Evolutionary conservation across 2,329 filamentous ascomycete species (phyloP), one percentile per base, ranked within the genome.

Genomic region (Amauroascus niger): DNA sequence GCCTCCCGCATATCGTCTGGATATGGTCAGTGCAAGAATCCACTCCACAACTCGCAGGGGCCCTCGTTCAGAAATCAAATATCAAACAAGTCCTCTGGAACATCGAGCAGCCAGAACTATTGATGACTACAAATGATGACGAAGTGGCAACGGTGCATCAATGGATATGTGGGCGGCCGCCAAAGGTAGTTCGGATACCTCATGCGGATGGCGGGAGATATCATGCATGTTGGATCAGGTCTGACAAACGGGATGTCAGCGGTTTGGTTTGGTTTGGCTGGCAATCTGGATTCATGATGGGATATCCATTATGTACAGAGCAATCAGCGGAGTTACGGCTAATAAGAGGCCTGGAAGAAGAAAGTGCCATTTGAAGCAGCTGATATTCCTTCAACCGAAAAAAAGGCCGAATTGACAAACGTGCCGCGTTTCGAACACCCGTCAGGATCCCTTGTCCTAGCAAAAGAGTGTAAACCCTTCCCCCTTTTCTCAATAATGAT

Each of bases 1-100:
- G 62, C 20, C 64, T 68, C 6, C 68, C 72, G 13, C 71, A 73
- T 52, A 69, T 74, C 16, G 65, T 71, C 18, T 75, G 72, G 71
- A 69, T 75, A 55, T 74, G 72, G 72, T 65, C 67, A 4, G 47
- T 72, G 46, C 61, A 65, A 32, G 46, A 50, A 18, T 41, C 47
- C 11, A 49, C 54, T 13, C 60, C 65, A 1, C 59, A 52, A 6
- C 59, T 71, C 7, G 50, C 62, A 6, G 69, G 71, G n/a, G 64
- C 64, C 4, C 55, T 74, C 1, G 67, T 74, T 16, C 72, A 74
- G 48, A 71, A 73, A 44, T 66, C 71, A 37, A 62, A 65, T 3
- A 66, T 74, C 28, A 67, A 67, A 51, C 67, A 72, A 28, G 52
- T 72, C 14, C 57, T 61, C 9, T 75, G 72, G 72, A 68, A 72